Base-by-base conservation (phyloP, 2,329 filamentous ascomycete genomes). In the Herpotrichia juniperi region DNA sequence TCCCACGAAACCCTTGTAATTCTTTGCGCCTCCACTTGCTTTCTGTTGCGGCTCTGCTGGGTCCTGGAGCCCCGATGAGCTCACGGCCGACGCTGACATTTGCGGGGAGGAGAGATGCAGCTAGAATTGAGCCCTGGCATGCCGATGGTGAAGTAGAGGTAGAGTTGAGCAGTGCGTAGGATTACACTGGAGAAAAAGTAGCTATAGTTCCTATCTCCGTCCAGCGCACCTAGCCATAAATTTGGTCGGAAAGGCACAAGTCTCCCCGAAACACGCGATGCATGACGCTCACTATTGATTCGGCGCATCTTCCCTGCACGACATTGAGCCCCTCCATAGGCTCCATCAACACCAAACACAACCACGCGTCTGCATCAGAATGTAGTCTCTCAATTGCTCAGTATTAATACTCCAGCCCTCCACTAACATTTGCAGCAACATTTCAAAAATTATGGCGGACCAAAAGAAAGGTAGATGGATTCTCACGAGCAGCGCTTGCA, bases 1-100 rank as follows among this genome's bases (percentile, higher is more conserved):
- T 1, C 91, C 94, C 24, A 97, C 91, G 71, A 97, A 99, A n/a
- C 93, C 94, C 67, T 91, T 93, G 80, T 97, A 97, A 71, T 90
- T 88, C 61, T 79, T 83, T 64, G 70, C 66, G 25, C 64, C 57
- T 47, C 42, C 30, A 14, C 61, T 64, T 24, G 61, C 58, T 50
- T 63, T 62, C 40, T 62, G 53, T 19, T 59, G 53, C 58, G 64
- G 67, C 44, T 69, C 69, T 7, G 66, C 53, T 11, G 62, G 57
- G 42, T 64, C 65, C 26, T 65, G 58, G 14, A 68, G 58, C 32
- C 60, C 64, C 26, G 68, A 58, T 22, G 59, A 59, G 53, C 67
- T 72, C 64, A 72, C 55, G 58, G 65, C 69, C 45, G 68, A 62
- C 39, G 66, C 63, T 59, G 71, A 69, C 72, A 74, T 74, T 57